Evolutionary conservation across 352 stramenopile species (phyloP).

Genomic region (Phytopythium montanum): DNA sequence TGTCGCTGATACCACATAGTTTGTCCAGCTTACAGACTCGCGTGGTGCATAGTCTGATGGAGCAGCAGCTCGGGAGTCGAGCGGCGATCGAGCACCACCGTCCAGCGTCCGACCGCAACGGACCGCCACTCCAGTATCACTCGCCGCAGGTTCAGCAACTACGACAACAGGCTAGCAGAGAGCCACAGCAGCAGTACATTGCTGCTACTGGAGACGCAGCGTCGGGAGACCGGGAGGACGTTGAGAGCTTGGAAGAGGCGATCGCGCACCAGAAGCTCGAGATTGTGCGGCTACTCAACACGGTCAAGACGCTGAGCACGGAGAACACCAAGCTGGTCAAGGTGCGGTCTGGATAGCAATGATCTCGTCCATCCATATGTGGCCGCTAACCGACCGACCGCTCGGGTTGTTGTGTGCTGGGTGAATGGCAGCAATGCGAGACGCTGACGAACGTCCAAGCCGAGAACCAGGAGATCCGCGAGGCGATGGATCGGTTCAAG

Average conservation of each 20-base stretch:
- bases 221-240: conserved; percentile 16
- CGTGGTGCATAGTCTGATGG: conserved; percentile 51
- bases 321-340: conserved; percentile 85
- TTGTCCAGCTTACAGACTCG: neutral
- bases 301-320: conserved; percentile 79
- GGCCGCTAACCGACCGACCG: neutral
- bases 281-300: conserved; percentile 76
- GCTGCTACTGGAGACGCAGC: neutral
- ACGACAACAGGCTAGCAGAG: neutral
- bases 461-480: conserved; percentile 74
- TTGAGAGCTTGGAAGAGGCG: conserved; percentile 48
- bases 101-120: neutral
- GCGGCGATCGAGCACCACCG: conserved; percentile 29
- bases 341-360: conserved; percentile 23
- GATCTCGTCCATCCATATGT: neutral
- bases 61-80: conserved; percentile 65
- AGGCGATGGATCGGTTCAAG: conserved; percentile 86
- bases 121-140: neutral
- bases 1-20: neutral
- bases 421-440: conserved; percentile 81
- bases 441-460: conserved; percentile 61
- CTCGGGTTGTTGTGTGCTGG: conserved; percentile 2
- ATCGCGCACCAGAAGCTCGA: conserved; percentile 76
- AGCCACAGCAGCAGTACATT: neutral
- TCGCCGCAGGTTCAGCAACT: neutral